Conservation (phyloP, 2,329 filamentous ascomycete genomes). For the Talaromyces sp. region DNA sequence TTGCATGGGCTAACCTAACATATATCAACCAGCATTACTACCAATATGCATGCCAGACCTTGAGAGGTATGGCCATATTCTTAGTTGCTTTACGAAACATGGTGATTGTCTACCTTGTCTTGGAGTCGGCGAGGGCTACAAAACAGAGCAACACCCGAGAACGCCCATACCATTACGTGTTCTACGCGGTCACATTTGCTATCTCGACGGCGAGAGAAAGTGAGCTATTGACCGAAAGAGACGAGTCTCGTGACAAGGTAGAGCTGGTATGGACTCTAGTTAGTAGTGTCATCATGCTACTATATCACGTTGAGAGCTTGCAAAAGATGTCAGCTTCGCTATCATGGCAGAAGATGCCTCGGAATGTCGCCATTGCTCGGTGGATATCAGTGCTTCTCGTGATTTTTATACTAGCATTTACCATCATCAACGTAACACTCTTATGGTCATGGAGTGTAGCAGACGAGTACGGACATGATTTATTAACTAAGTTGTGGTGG, state of each 20-base stretch:
- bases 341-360: neutral
- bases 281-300: neutral
- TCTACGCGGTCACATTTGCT: neutral
- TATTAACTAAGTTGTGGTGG: neutral
- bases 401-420: neutral
- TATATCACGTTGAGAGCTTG: neutral
- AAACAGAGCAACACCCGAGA: neutral
- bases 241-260: neutral
- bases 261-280: neutral
- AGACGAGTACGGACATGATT: neutral
- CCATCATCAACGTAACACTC: neutral
- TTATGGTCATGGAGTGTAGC: neutral
- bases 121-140: neutral
- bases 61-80: neutral
- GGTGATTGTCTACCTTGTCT: neutral
- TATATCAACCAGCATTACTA: neutral
- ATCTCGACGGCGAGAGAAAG: neutral
- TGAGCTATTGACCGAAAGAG: neutral
- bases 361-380: neutral
- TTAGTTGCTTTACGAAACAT: neutral
- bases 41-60: neutral
- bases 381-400: neutral
- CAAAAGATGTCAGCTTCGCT: neutral
- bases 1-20: neutral
- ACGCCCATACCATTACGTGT: neutral